A percentile compares a stretch with the other conserved stretches of the same genome.
phyloP scores from a whole-genome alignment of 257 asterid species.

The Jasminum sambac region DNA sequence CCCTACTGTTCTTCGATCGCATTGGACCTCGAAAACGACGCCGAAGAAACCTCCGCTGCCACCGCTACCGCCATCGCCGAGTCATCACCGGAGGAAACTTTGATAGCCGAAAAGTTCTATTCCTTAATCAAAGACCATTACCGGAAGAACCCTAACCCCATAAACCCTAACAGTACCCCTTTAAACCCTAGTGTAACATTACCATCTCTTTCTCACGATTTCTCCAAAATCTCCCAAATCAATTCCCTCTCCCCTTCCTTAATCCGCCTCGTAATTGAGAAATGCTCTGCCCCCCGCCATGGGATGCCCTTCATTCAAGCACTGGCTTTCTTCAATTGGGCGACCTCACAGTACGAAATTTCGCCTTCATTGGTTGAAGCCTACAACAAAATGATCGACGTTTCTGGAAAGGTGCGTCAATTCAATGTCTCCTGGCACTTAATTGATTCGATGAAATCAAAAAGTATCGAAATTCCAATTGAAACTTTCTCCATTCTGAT shows the following conservation, averaged over 20 bases:
- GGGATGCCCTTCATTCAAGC: constrained; percentile 82
- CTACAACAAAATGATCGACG: constrained; percentile 69
- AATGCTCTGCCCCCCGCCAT: constrained; percentile 73
- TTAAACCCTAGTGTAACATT: constrained; percentile 52
- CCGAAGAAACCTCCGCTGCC: too few relatives aligned
- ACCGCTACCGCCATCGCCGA: constrained; percentile 22
- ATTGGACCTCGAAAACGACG: constrained; percentile 24
- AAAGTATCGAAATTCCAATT: constrained; percentile 38
- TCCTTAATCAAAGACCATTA: constrained; percentile 66
- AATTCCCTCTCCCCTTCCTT: constrained; percentile 42
- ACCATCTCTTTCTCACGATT: constrained; percentile 60
- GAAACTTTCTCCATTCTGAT: constrained; percentile 69
- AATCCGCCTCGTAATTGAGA: constrained; percentile 53
- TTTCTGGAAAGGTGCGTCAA: constrained; percentile 75
- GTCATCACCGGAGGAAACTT: constrained; percentile 45
- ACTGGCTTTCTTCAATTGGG: constrained; percentile 91
- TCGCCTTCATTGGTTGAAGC: constrained; percentile 29
- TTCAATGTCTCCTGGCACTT: constrained; percentile 82
- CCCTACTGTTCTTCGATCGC: constrained; percentile 31
- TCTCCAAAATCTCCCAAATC: constrained; percentile 41
- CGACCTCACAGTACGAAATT: constrained; percentile 22
- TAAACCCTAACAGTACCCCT: constrained; percentile 26
- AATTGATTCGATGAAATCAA: constrained; percentile 57
- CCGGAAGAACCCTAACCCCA: constrained; percentile 62
- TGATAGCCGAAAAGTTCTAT: constrained; percentile 49